Evolutionary conservation across 2,329 filamentous ascomycete genomes (phyloP).

Genomic region (Neospermospora avenae): DNA sequence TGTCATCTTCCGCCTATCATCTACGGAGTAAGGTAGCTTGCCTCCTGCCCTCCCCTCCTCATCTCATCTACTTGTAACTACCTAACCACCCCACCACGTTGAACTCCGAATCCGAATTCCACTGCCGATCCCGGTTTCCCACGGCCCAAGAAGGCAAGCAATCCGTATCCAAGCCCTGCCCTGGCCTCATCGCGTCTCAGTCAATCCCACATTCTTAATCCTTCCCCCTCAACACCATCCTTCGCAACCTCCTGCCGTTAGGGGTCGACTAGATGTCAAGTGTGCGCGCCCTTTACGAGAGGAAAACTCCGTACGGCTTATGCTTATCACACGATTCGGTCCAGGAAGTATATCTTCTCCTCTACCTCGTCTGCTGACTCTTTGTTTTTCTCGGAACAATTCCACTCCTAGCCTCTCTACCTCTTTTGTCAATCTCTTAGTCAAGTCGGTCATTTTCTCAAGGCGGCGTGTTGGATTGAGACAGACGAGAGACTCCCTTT

Average conservation of each 20-base stretch:
- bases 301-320: slow-evolving; percentile 8
- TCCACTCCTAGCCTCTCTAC: not conserved
- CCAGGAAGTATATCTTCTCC: slow-evolving; percentile 14
- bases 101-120: not conserved
- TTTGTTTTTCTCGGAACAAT: slow-evolving; percentile 7
- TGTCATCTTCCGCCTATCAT: too few relatives aligned
- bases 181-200: not conserved
- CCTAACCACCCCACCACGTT: too few relatives aligned
- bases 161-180: not conserved
- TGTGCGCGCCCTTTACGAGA: slow-evolving; percentile 11
- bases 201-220: slow-evolving; percentile 1
- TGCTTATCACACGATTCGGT: slow-evolving; percentile 12
- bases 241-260: slow-evolving; percentile 7
- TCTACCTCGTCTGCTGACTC: slow-evolving; percentile 14
- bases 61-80: too few relatives aligned
- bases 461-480: not conserved
- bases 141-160: not conserved
- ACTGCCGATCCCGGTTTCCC: not conserved
- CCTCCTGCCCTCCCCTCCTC: too few relatives aligned
- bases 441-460: not conserved
- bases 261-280: not conserved
- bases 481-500: not conserved
- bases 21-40: too few relatives aligned
- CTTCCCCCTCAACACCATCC: not conserved
- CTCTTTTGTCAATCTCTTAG: not conserved